phyloP scores from a whole-genome alignment of 1,139 yeast genomes.

The Hansenula sp. region DNA sequence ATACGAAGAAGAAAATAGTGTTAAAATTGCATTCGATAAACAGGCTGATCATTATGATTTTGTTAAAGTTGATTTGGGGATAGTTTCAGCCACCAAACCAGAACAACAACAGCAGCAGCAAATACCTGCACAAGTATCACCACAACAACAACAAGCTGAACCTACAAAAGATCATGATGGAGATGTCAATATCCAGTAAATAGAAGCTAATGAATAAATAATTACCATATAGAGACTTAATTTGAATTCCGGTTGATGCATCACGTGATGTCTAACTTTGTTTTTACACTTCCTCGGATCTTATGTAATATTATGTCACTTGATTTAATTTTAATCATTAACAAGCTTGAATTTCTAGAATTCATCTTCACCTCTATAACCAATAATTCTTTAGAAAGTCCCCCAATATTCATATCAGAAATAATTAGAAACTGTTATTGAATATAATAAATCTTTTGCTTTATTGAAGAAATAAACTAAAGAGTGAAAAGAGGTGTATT shows the following conservation, averaged over 20 bases:
- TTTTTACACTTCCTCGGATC: too few species aligned
- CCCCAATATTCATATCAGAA: too few species aligned
- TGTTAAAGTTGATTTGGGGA: constrained; percentile 1
- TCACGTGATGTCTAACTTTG: too few species aligned
- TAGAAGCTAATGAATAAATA: background rate
- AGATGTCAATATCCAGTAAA: background rate
- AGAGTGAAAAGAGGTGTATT: too few species aligned
- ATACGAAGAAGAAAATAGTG: constrained; percentile 14
- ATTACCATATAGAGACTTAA: background rate
- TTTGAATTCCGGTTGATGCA: too few species aligned
- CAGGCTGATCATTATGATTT: constrained; percentile 1
- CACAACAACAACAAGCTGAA: background rate
- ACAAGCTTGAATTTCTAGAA: too few species aligned
- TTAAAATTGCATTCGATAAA: constrained; percentile 10
- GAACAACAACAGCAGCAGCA: background rate
- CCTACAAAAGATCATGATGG: constrained; percentile 1
- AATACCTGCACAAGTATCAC: background rate
- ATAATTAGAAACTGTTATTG: too few species aligned
- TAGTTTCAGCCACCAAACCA: background rate
- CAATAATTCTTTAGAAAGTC: too few species aligned
- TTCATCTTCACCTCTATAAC: too few species aligned
- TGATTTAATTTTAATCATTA: too few species aligned
- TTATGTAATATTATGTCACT: background rate
- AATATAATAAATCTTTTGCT: too few species aligned
- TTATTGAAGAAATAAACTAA: too few species aligned